Base-by-base conservation (phyloP, 768 basidiomycete species). In the Phylloporus sp. region DNA sequence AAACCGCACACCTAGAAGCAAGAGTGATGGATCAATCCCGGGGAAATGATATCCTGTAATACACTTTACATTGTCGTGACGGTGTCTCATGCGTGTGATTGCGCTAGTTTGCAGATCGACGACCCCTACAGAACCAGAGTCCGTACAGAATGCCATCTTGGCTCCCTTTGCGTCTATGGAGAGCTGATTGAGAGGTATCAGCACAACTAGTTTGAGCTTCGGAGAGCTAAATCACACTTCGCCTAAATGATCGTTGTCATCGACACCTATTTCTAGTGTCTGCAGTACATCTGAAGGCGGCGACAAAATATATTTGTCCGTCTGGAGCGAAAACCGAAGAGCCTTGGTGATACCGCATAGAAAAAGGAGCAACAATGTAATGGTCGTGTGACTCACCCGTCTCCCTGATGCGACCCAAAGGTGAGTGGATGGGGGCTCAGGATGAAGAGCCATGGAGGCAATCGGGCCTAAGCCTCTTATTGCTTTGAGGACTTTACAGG, bases 391-490 rank as follows among this genome's bases (percentile, higher is more conserved):
- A 38, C 60, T 57, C 54, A 87, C 89, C 60, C 75, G 72, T 57
- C 69, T 68, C 22, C 86, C 86, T 61, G 77, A 80, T 3, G 85
- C 86, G 26, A 90, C 60, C 87, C 86, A 91, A 5, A 84, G 70
- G 47, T 77, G 73, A 40, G 75, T 68, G 13, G 76, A 54, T 26
- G 77, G 70, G 15, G 73, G 69, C 29, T 70, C 65, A 54, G 73
- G 66, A 9, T 75, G 59, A 58, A 78, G 80, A 2, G 74, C 68
- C 23, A 89, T 71, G 0, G 85, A 89, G 0, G 87, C 83, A 22
- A 91, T 70, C 55, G 88, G 85, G 4, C 64, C 76, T 7, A 85
- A 66, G 6, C 78, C 79, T 58, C 79, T 75, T 44, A 88, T 70
- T 4, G 85, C 88, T 62, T 80, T 85, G 27, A 77, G 56, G 7